phyloP scores from a whole-genome alignment of 208 protist species.

The Leishmania turanica region DNA sequence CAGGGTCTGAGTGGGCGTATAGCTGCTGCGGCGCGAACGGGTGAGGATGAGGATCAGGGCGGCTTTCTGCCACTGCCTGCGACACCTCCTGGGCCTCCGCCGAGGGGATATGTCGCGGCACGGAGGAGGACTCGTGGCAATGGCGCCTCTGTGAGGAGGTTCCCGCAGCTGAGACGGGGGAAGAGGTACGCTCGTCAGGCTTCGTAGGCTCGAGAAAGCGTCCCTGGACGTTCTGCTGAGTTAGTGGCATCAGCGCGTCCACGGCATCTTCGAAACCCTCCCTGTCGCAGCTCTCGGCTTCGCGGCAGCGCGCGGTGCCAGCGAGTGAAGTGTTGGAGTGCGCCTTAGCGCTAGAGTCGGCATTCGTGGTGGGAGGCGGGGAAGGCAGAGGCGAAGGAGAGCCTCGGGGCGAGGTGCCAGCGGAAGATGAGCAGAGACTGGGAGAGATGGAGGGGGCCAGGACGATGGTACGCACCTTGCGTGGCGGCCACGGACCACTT shows the following conservation, averaged over 20 bases:
- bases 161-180: not conserved
- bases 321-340: not conserved
- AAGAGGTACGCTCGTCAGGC: not conserved
- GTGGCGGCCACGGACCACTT: constrained; percentile 23
- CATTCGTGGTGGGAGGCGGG: not conserved
- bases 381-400: not conserved
- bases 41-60: not conserved
- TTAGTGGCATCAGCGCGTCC: not conserved
- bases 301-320: not conserved
- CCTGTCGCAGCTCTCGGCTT: not conserved
- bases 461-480: constrained; percentile 29
- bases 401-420: constrained; percentile 5
- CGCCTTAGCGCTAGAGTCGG: not conserved
- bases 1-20: not conserved
- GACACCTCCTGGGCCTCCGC: not conserved
- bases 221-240: not conserved
- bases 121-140: not conserved
- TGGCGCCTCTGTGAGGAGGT: not conserved
- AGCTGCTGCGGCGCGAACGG: not conserved
- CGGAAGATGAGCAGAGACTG: constrained; percentile 20
- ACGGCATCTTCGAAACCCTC: not conserved
- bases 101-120: not conserved
- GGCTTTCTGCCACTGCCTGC: not conserved
- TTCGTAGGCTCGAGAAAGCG: not conserved
- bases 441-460: constrained; percentile 32